These are phyloP conservation scores for Moesziomyces sp. DNA, from an alignment of 1,284 basidiomycete species.

Conservation along the genomic window DNA sequence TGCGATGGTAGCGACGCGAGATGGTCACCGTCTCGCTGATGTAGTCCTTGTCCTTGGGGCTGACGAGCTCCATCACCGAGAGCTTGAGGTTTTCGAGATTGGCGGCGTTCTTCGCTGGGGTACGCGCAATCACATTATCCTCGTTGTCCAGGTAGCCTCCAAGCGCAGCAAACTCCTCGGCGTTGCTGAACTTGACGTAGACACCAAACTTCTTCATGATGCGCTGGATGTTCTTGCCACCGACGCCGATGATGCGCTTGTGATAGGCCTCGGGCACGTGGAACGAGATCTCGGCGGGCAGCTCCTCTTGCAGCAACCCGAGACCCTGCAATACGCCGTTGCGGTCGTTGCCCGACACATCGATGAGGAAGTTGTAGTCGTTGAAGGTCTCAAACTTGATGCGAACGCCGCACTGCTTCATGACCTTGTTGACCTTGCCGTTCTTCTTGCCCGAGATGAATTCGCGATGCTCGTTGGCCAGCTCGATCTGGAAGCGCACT, in stretches of 20 bases:
- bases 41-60: slow-evolving; percentile 98
- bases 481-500: slow-evolving; percentile 97
- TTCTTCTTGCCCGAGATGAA: slow-evolving; percentile 77
- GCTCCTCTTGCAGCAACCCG: slow-evolving; percentile 89
- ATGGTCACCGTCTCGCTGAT: slow-evolving; percentile 91
- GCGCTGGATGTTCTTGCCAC: slow-evolving; percentile 96
- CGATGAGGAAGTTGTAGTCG: slow-evolving; percentile 98
- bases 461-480: slow-evolving; percentile 96
- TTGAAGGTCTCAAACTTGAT: slow-evolving; percentile 99
- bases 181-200: slow-evolving; percentile 99
- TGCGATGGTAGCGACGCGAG: slow-evolving; percentile 92
- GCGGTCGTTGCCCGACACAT: slow-evolving; percentile 72
- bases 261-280: slow-evolving; percentile 98
- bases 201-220: slow-evolving; percentile 99
- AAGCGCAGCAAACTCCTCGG: slow-evolving; percentile 93
- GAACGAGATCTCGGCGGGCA: slow-evolving; percentile 99
- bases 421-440: slow-evolving; percentile 71
- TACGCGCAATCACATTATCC: slow-evolving; percentile 96
- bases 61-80: slow-evolving; percentile 96
- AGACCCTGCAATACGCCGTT: slow-evolving; percentile 85
- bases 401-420: slow-evolving; percentile 78
- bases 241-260: slow-evolving; percentile 98
- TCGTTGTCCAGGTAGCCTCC: slow-evolving; percentile 98
- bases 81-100: slow-evolving; percentile 95
- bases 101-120: slow-evolving; percentile 95